Percentiles rank a stretch among this genome's conserved stretches.
phyloP scores from a whole-genome alignment of 2,329 filamentous ascomycete species.

The Ophiostoma quercus region DNA sequence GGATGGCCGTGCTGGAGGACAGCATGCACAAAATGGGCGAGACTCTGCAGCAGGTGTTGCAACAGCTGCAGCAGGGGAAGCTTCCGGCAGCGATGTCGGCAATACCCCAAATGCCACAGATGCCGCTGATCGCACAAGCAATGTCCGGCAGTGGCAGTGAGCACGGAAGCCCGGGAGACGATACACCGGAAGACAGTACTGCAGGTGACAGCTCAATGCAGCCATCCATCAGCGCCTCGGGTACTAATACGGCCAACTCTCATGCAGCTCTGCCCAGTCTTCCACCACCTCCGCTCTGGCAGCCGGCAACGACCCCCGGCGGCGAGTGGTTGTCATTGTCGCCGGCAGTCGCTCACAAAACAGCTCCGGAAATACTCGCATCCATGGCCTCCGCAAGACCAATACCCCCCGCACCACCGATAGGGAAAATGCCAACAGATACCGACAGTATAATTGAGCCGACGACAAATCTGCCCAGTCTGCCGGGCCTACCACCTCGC shows the following conservation, averaged over 20 bases:
- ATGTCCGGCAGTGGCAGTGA: conserved; percentile 5
- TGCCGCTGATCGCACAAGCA: background rate
- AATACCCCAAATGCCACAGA: background rate
- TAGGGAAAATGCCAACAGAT: background rate
- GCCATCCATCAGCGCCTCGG: background rate
- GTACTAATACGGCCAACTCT: background rate
- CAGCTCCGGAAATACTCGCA: background rate
- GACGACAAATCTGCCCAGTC: background rate
- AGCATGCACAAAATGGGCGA: conserved; percentile 20
- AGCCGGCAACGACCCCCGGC: background rate
- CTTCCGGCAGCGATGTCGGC: background rate
- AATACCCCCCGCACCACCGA: background rate
- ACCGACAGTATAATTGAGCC: background rate
- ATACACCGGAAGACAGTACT: conserved; percentile 1
- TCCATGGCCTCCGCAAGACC: background rate
- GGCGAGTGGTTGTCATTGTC: conserved; percentile 7
- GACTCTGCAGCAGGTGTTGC: conserved; percentile 21
- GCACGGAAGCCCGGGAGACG: conserved; percentile 1
- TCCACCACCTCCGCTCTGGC: background rate
- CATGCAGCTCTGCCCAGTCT: background rate
- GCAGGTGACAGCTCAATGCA: background rate
- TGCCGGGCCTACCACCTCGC: conserved; percentile 18
- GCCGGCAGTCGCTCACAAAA: background rate
- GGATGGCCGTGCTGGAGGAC: conserved; percentile 21
- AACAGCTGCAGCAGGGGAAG: conserved; percentile 12